Evolutionary conservation across 75 land plant species (phyloP).

Genomic region (Pinus tabuliformis): DNA sequence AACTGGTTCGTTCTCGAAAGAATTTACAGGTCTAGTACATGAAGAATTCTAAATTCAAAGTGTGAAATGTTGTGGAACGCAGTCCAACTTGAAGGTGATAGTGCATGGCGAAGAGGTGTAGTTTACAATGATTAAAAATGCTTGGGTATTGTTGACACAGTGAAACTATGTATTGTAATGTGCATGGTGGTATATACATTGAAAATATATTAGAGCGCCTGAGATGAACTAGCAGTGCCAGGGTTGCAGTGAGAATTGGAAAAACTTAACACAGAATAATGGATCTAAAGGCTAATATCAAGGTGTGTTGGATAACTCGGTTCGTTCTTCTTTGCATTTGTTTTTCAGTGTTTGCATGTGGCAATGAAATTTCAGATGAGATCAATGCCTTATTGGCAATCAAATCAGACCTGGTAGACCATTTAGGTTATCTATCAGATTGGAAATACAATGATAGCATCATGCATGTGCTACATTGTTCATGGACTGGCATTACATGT

Average conservation of each 20-base stretch:
- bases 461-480: slow-evolving; percentile 24
- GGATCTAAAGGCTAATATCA: neutral
- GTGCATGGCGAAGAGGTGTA: no score
- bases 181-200: neutral
- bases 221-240: no score
- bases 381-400: slow-evolving; percentile 17
- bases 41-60: neutral
- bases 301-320: neutral
- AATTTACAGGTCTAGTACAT: no score
- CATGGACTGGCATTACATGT: slow-evolving; percentile 56
- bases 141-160: neutral
- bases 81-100: no score
- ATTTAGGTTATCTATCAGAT: slow-evolving; percentile 3
- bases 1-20: no score
- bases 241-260: neutral
- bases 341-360: neutral
- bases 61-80: neutral
- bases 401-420: slow-evolving; percentile 16
- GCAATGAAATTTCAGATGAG: neutral
- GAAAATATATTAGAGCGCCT: neutral
- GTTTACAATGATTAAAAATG: neutral
- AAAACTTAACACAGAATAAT: no score
- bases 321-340: neutral
- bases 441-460: slow-evolving; percentile 12
- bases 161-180: neutral